phyloP scores from a whole-genome alignment of 345 rosid genomes.

The Populus tremula region DNA sequence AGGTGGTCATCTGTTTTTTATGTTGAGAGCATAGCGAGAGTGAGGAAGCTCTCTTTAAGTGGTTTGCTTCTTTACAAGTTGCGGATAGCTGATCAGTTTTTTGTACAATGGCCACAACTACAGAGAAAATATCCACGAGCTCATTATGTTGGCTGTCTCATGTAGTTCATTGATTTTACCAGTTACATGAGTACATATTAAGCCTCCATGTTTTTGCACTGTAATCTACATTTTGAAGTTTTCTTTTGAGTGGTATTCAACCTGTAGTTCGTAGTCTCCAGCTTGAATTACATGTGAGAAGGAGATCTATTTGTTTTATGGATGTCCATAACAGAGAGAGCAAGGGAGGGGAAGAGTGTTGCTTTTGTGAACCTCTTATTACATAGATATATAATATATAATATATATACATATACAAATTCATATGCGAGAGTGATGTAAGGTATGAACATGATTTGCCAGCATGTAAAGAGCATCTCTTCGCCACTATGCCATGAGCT shows the following conservation, averaged over 20 bases:
- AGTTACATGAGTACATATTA: background rate
- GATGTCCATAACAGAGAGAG: background rate
- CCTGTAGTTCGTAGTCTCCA: background rate
- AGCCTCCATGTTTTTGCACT: background rate
- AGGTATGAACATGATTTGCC: too few relatives aligned
- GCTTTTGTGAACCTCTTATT: background rate
- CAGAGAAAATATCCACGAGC: conserved; percentile 62
- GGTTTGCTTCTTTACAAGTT: conserved; percentile 79
- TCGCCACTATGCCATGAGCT: too few relatives aligned
- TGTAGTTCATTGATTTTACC: conserved; percentile 31
- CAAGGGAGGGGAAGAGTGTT: too few relatives aligned
- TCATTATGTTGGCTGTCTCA: conserved; percentile 77
- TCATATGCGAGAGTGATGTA: too few relatives aligned
- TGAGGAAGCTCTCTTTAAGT: conserved; percentile 75
- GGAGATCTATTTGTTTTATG: background rate
- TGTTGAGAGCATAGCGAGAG: conserved; percentile 93
- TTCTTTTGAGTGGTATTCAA: background rate
- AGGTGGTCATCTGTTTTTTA: conserved; percentile 82
- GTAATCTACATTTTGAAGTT: background rate
- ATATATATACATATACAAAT: background rate
- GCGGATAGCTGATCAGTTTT: conserved; percentile 73
- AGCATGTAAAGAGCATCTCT: too few relatives aligned
- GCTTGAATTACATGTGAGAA: background rate
- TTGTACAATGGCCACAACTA: conserved; percentile 87
- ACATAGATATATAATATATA: background rate